Evolutionary conservation across 1,284 basidiomycete species (phyloP), one percentile per base, ranked within the genome.

Genomic region (Malassezia dermatis): DNA sequence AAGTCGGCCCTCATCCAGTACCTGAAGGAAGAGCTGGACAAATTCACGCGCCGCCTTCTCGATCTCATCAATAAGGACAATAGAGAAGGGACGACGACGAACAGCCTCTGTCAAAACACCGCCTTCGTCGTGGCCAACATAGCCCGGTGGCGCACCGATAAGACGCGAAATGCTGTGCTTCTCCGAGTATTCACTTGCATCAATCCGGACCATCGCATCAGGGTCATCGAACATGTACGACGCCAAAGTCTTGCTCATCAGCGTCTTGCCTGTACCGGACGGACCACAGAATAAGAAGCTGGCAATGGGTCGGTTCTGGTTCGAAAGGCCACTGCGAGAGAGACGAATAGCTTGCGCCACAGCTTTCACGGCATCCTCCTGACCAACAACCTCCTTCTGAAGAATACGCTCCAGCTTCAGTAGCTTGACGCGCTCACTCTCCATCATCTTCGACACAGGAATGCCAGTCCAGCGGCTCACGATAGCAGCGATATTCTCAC

Each of bases 101-200:
- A 76, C 68, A n/a, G 64, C 69, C 45, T 77, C 76, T 42, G 80
- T 81, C 17, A 82, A 72, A 58, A 79, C 62, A 75, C 89, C 89
- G 8, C 86, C 88, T 76, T 93, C 88, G 77, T 60, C 88, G 80
- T 84, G 88, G 2, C 91, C 93, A 17, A 96, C 85, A 67, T 91
- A 94, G 7, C 90, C 80, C 1, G 81, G 80, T 0, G 79, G 79
- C 13, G 79, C 72, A 30, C 70, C 70, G 49, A 82, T 79, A 7
- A 82, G 71, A 13, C 80, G 73, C 13, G 78, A 77, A 61, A 80
- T 78, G 27, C 78, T 75, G 70, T 81, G 80, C 66, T 79, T 79
- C 66, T 81, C 80, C 50, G 61, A 68, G 58, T 68, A 75, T 65
- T 76, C 75, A 48, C 77, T 78, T 11, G 77, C 78, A 66, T 82